phyloP scores from a whole-genome alignment of 345 rosid species.

The Acer campestre region DNA sequence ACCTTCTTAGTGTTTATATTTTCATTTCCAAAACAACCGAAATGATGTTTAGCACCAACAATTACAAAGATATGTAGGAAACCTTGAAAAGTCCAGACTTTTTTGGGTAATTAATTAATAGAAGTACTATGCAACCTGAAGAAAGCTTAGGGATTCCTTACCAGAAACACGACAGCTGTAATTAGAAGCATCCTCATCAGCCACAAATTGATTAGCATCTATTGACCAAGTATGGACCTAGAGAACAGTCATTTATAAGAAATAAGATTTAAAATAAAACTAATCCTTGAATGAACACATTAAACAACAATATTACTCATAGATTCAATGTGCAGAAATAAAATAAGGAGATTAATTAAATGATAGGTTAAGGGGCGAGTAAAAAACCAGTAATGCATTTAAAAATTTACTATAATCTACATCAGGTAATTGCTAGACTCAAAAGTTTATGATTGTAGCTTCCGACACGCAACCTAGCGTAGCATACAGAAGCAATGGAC shows the following conservation, averaged over 20 bases:
- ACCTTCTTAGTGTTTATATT: not conserved
- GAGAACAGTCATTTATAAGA: slow-evolving; percentile 22
- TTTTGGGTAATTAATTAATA: not conserved
- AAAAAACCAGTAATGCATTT: not conserved
- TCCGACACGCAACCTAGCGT: not conserved
- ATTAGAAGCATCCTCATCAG: slow-evolving; percentile 89
- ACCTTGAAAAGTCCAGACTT: not conserved
- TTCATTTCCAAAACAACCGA: not conserved
- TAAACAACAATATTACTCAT: not conserved
- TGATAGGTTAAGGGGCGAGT: not conserved
- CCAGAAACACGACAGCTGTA: slow-evolving; percentile 94
- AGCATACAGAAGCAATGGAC: not conserved
- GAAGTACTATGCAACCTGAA: slow-evolving; percentile 5
- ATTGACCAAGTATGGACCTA: slow-evolving; percentile 81
- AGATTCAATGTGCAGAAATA: not conserved
- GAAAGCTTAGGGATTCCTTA: slow-evolving; percentile 31
- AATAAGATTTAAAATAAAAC: slow-evolving; percentile 11
- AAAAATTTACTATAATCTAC: too few relatives aligned
- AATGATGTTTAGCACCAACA: slow-evolving; percentile 1
- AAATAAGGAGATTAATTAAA: not conserved
- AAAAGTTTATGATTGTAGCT: not conserved
- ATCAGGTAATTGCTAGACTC: not conserved
- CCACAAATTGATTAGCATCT: slow-evolving; percentile 88
- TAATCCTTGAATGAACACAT: not conserved
- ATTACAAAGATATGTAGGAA: not conserved